Evolutionary conservation across 2,329 filamentous ascomycete genomes (phyloP), one percentile per base, ranked within the genome.

Genomic region (Phyllosticta citribraziliensis): DNA sequence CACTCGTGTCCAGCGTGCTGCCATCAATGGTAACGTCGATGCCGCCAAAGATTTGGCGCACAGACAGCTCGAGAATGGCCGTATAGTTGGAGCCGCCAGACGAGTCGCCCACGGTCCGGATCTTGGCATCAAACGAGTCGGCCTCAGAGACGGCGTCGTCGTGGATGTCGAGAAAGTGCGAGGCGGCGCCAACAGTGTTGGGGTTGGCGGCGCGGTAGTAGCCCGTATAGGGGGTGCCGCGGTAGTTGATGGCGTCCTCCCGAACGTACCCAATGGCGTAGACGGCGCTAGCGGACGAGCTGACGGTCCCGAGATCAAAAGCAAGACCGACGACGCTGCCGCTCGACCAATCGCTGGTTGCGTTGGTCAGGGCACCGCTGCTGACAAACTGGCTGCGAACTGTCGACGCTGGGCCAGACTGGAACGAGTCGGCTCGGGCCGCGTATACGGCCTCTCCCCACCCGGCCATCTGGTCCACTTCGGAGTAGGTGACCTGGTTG

Each of bases 191-290:
- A 1, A 67, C 63, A 2, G 68, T 73, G 33, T 70, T 65, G 5
- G 69, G 65, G 62, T 74, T 75, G 9, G 67, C 62, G 11, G 72
- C 70, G 33, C 72, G 69, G 61, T 76, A 77, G 61, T 74, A 78
- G 14, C 71, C 70, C 1, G 74, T 76, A 50, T 76, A 72, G 20
- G 71, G 61, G n/a, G 69, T 68, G 35, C 72, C 73, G 2, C 76
- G 65, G 58, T 78, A 78, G 60, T 76, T 74, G 65, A 79, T 71
- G 0, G 73, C 73, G 4, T 72, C 64, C 40, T 75, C 68, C 52
- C 76, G 69, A 53, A 74, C 73, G 58, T 76, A 74, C 1, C 76
- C 76, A 25, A 78, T 70, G 2, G 70, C 75, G 62, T 77, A 79
- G 12, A 68, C 74, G 9, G 76, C 71, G 2, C 72, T 72, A 64